Evolutionary conservation across 1,139 yeast genomes (phyloP).

Genomic region (Blastobotrys illinoisensis): DNA sequence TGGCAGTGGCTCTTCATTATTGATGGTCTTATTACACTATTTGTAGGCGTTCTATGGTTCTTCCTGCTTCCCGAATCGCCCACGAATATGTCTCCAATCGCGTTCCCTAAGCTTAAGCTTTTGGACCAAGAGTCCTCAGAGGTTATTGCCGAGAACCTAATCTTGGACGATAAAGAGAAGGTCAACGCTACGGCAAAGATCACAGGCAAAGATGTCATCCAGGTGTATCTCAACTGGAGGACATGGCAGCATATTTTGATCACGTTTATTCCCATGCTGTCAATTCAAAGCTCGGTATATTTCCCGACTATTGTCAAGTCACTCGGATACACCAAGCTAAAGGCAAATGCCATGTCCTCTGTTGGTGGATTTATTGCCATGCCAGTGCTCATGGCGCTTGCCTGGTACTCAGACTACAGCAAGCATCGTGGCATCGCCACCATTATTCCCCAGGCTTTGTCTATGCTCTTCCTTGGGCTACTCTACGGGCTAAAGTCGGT

Average conservation of each 20-base stretch:
- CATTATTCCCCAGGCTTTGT: background rate
- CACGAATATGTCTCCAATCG: background rate
- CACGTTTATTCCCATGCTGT: background rate
- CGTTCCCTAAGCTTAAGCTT: background rate
- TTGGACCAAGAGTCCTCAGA: background rate
- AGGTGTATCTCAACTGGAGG: background rate
- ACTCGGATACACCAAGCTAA: background rate
- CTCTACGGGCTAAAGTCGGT: background rate
- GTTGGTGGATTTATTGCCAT: background rate
- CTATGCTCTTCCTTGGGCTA: background rate
- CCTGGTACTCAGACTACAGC: background rate
- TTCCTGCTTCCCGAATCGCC: constrained; percentile 50
- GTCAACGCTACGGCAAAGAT: background rate
- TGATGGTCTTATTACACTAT: constrained; percentile 48
- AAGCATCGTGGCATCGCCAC: background rate
- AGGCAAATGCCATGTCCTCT: background rate
- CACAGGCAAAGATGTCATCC: background rate
- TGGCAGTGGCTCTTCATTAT: constrained; percentile 58
- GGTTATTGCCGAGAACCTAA: background rate
- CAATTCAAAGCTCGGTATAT: background rate
- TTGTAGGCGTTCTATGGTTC: constrained; percentile 45
- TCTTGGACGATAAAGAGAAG: background rate
- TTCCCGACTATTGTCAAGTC: background rate
- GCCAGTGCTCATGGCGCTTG: background rate
- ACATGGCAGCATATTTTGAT: background rate